Evolutionary conservation across 495 filamentous ascomycete genomes (phyloP), one percentile per base, ranked within the genome.

Genomic region (Evansstolkia leycettana): DNA sequence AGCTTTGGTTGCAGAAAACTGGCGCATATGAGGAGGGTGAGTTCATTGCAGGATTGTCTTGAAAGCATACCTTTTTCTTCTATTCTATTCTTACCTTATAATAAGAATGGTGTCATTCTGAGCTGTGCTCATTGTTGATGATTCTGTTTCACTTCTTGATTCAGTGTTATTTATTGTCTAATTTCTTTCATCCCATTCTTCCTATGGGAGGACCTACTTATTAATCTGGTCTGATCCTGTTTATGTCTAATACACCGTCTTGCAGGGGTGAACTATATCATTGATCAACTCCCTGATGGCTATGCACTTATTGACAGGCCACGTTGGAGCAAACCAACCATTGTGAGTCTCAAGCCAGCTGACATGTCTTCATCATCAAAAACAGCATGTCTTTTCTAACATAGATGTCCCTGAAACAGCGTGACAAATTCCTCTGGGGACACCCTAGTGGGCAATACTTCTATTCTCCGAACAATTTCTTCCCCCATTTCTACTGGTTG

Each of bases 401-500:
- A 41, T 49, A 30, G 44, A 17, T 10, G 10, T 13, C 7, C 25
- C 7, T 7, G 8, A 6, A 28, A 34, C 35, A 72, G 63, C 51
- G 58, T 31, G 73, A 78, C 40, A 50, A 56, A 15, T 72, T 64
- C 31, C 54, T 78, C 9, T 77, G 56, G 38, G 75, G 75, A 2
- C 71, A 78, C 45, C 72, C 72, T 1, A 53, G 52, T 20, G 65
- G 66, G 4, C 43, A 52, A 18, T 59, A 50, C 24, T 78, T 70
- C 28, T 52, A 69, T 23, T 77, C 73, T 0, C 57, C 66, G 0
- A 50, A 55, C 5, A 48, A 62, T 5, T 79, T 78, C 50, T 73
- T 65, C 18, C 64, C 65, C 0, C 76, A 80, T 40, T 78, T 78
- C 49, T 54, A 51, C 31, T 61, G 62, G 52, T 45, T 79, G 16